Evolutionary conservation across 1,139 yeast species (phyloP).

Genomic region (Geotrichum citri-aurantii): DNA sequence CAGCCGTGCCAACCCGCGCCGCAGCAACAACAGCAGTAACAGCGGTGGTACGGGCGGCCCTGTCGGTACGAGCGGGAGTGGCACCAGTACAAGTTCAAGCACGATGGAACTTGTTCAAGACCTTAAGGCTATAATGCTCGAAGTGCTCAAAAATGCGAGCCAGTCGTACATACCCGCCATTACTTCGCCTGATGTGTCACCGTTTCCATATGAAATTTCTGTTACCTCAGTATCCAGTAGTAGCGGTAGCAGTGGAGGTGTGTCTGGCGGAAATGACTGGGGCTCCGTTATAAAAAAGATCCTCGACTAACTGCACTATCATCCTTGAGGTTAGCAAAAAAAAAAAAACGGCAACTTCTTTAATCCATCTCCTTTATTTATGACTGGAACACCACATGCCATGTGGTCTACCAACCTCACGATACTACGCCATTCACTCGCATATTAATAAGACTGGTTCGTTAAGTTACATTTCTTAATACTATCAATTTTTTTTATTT

Average conservation of each 20-base stretch:
- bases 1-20: background rate
- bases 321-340: background rate
- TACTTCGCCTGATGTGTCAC: constrained; percentile 57
- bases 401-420: no score
- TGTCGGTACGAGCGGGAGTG: background rate
- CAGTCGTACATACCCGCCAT: constrained; percentile 68
- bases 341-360: background rate
- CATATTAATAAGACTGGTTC: background rate
- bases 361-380: background rate
- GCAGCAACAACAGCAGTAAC: background rate
- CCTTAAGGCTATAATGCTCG: constrained; percentile 35
- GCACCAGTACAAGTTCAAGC: background rate
- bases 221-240: constrained; percentile 20
- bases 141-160: constrained; percentile 50
- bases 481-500: background rate
- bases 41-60: background rate
- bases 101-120: constrained; percentile 1
- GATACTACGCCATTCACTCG: background rate
- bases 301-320: constrained; percentile 20
- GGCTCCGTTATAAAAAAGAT: constrained; percentile 34
- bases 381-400: background rate
- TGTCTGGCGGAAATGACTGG: constrained; percentile 26
- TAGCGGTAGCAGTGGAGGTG: background rate
- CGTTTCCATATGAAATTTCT: constrained; percentile 55
- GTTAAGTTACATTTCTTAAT: background rate